Base-by-base conservation (phyloP, 306 rosid genomes). In the Rosa persica region DNA sequence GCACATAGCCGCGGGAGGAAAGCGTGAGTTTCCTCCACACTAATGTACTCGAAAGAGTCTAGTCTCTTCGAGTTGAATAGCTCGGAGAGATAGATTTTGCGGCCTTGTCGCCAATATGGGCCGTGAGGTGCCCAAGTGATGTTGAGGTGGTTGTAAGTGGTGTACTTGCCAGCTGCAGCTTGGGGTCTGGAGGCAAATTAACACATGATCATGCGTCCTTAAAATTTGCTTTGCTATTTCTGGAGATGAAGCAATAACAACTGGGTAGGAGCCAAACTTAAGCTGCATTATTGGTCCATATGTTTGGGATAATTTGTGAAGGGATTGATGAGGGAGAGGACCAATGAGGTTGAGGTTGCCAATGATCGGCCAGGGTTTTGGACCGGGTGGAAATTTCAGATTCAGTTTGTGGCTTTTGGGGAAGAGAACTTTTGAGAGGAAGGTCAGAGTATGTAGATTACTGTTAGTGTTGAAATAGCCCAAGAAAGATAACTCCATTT, bases 311-410 rank as follows among this genome's bases (percentile, higher is more conserved):
- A 87, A 36, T 54, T 84, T 79, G 66, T 87, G 90, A 36, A 87
- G 80, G 58, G 84, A 79, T 30, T 73, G 87, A 70, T 87, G 89
- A 51, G 90, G 85, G 19, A 84, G 82, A 7, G 76, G 66, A 17
- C 86, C 79, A 3, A 87, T 79, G 27, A 69, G 82, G 80, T 81
- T 81, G 10, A 84, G 86, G 70, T 84, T 87, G 36, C 89, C 89
- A 10, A 81, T 81, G 68, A 87, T 47, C 0, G 87, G 89, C 87
- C 87, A 87, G 70, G 87, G 80, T 76, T 87, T 87, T 15, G 89
- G 89, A 67, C 87, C 89, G 3, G 89, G 87, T 43, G 84, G 76
- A 11, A 36, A 73, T 5, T 67, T 78, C 9, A 42, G 30, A 13
- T 8, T 51, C 5, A 27, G 20, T 30, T 62, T 62, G 57, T 6